Evolutionary conservation across 1,284 basidiomycete genomes (phyloP).

Genomic region (Rhizoctonia solani): DNA sequence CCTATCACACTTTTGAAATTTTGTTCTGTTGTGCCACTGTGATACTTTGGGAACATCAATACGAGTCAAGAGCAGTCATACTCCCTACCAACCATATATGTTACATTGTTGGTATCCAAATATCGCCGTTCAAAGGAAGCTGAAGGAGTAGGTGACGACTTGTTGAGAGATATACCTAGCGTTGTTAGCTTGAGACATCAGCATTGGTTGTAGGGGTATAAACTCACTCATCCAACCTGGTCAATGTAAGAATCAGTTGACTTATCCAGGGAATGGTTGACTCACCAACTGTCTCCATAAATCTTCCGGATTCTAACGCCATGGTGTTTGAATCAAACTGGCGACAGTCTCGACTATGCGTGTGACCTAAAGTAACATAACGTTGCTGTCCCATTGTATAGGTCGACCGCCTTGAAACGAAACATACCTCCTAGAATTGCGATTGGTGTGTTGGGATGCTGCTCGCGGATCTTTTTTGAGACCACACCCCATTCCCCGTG

Average conservation of each 20-base stretch:
- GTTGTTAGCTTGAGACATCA: neutral
- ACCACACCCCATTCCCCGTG: conserved; percentile 21
- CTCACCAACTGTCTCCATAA: conserved; percentile 32
- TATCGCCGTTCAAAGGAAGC: conserved; percentile 7
- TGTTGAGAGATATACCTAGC: neutral
- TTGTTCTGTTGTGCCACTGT: conserved; percentile 23
- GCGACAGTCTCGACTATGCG: conserved; percentile 24
- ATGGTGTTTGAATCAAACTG: conserved; percentile 11
- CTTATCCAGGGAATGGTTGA: neutral
- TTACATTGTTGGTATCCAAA: conserved; percentile 17
- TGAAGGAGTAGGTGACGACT: neutral
- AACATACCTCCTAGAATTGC: conserved; percentile 20
- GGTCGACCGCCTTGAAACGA: neutral
- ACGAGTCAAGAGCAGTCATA: no score
- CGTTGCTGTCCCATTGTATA: neutral
- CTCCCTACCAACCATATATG: conserved; percentile 30
- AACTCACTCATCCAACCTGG: conserved; percentile 32
- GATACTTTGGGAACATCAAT: conserved; percentile 7
- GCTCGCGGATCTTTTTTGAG: conserved; percentile 1
- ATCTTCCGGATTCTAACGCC: conserved; percentile 30
- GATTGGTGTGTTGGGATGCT: conserved; percentile 25
- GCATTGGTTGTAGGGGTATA: neutral
- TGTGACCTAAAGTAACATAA: conserved; percentile 13
- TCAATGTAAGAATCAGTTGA: neutral
- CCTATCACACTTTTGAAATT: conserved; percentile 16